Percentiles rank a stretch among this genome's conserved stretches.
These are phyloP conservation scores for Elsinoe batatas DNA, from an alignment of 2,329 filamentous ascomycete genomes.

Conservation along the genomic window DNA sequence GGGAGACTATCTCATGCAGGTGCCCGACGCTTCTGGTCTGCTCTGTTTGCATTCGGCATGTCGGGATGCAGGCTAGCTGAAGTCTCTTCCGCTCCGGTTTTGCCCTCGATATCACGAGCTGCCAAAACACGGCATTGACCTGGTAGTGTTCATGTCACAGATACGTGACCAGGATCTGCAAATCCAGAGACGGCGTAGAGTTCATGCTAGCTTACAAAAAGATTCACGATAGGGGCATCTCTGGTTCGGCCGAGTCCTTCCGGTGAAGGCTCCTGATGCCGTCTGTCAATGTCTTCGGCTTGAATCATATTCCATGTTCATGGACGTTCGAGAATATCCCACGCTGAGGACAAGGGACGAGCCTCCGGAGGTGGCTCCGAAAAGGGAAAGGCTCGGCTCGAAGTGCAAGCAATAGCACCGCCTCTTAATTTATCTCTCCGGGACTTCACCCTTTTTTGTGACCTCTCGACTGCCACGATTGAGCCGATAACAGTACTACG, in stretches of 20 bases:
- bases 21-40: not conserved
- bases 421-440: not conserved
- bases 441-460: constrained; percentile 1
- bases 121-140: not conserved
- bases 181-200: not conserved
- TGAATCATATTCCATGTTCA: no score
- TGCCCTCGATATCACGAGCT: not conserved
- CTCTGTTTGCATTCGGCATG: not conserved
- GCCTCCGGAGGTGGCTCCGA: not conserved
- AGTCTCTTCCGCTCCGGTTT: not conserved
- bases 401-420: constrained; percentile 6
- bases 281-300: no score
- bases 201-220: not conserved
- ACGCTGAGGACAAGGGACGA: not conserved
- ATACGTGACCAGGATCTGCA: not conserved
- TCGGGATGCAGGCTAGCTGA: constrained; percentile 1
- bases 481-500: not conserved
- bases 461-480: not conserved
- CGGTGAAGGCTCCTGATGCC: no score
- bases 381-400: constrained; percentile 8
- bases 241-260: not conserved
- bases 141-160: not conserved
- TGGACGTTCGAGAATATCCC: not conserved
- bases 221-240: constrained; percentile 1
- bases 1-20: not conserved